Evolutionary conservation across 2,329 filamentous ascomycete genomes (phyloP), one percentile per base, ranked within the genome.

Genomic region (Whalleya microplaca): DNA sequence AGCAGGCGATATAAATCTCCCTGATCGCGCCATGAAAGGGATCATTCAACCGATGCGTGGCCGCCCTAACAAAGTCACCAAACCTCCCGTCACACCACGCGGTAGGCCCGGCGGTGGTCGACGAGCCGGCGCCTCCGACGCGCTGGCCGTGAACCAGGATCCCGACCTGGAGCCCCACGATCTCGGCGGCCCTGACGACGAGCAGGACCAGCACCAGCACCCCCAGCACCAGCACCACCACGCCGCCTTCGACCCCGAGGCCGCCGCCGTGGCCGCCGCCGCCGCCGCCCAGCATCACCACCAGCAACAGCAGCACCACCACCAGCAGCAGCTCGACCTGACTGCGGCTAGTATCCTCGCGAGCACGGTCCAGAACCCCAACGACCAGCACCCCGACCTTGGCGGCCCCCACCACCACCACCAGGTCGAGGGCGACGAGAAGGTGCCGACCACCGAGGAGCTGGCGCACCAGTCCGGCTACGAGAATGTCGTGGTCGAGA

Each of bases 381-480:
- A 64, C 50, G 70, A 72, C 27, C 69, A 68, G 44, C 71, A 73
- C 32, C 61, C 65, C 2, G 66, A 69, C 32, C 65, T 72, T 37
- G 65, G 60, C n/a, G 60, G 50, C 4, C 57, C n/a, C n/a, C n/a
- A n/a, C n/a, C n/a, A n/a, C n/a, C n/a, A n/a, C n/a, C n/a, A 63
- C 52, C 66, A 62, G 55, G 60, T 56, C 56, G 65, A 67, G 1
- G 61, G 53, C 16, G 64, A 63, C 5, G 20, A 50, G 3, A 54
- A 62, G 3, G 51, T 58, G n/a, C 69, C 69, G 55, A 78, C 77
- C 4, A 82, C 81, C 1, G 79, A 79, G 52, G 73, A 78, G 3
- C 66, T 84, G 16, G 80, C 81, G 6, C 67, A 68, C 12, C 73
- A 77, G 43, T 77, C 75, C 1, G 83, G 82, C 43, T 83, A 84